Base-by-base conservation (phyloP, 2,329 filamentous ascomycete genomes). In the Clonostachys sp. region DNA sequence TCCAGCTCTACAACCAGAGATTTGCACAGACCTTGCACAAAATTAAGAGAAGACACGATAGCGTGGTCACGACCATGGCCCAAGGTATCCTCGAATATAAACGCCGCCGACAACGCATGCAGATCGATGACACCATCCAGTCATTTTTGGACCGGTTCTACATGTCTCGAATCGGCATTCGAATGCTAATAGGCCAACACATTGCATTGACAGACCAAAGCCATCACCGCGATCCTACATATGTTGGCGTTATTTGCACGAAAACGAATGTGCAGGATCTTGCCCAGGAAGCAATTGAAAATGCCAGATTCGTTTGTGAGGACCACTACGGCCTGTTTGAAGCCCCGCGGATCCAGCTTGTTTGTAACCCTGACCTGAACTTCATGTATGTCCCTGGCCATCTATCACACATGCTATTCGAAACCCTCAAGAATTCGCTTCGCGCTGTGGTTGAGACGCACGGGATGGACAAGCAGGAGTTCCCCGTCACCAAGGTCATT, bases 331-430 rank as follows among this genome's bases (percentile, higher is more conserved):
- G 94, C 51, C 76, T 99, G 12, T 99, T 97, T 61, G 92, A 97
- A 63, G 91, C 94, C 9, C 94, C 94, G 48, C 95, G 95, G 67
- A 87, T 99, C 56, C 91, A 97, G 70, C 86, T 99, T 48, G 89
- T 99, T 51, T 99, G 94, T 76, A 91, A 91, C 61, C 87, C 90
- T 16, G 85, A 95, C 66, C 79, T 99, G 61, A 87, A 95, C 75
- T 99, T 99, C 73, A 99, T 99, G 94, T 99, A 99, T 64, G 94
- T 99, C 46, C 94, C 94, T 1, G 94, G 94, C n/a, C 94, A 99
- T 71, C 67, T 99, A 67, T 96, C 91, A 57, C 94, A 99, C 72
- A 99, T 99, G 94, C 86, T 99, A 45, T 99, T 99, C 68, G 94
- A 99, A 73, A 99, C 94, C 3, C 77, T 99, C 65, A 99, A 99